Evolutionary conservation across 495 filamentous ascomycete genomes (phyloP).

Genomic region (Pyrenula aspistea): DNA sequence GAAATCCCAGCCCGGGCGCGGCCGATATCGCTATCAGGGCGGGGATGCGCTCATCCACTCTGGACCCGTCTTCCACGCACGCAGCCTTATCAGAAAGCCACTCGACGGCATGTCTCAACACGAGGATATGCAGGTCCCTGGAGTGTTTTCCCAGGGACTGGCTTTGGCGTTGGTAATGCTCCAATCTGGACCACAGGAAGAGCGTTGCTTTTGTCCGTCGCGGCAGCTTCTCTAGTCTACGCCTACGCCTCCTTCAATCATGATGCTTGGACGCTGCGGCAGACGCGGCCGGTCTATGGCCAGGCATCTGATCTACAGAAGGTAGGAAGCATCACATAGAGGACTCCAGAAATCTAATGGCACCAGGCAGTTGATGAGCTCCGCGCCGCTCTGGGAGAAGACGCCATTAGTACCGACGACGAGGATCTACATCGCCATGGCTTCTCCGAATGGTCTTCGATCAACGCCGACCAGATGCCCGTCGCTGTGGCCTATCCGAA

Average conservation of each 20-base stretch:
- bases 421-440: conserved; percentile 74
- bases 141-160: background rate
- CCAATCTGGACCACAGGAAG: conserved; percentile 20
- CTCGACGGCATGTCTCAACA: background rate
- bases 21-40: too few species aligned
- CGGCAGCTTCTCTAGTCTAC: conserved; percentile 23
- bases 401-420: conserved; percentile 69
- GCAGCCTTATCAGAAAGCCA: conserved; percentile 10
- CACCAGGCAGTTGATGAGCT: conserved; percentile 52
- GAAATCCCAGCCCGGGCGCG: too few species aligned
- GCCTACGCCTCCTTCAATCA: conserved; percentile 16
- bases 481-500: conserved; percentile 75
- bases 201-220: conserved; percentile 20
- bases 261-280: conserved; percentile 2
- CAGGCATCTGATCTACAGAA: conserved; percentile 27
- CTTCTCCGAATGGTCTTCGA: conserved; percentile 80
- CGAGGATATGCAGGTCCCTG: background rate
- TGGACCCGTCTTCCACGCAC: conserved; percentile 13
- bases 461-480: conserved; percentile 64
- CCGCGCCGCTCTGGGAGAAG: conserved; percentile 45
- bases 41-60: too few species aligned
- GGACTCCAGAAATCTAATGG: background rate
- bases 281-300: conserved; percentile 24
- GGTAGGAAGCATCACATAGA: conserved; percentile 11
- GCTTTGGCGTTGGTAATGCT: background rate